phyloP scores from a whole-genome alignment of 768 basidiomycete genomes.

The Tephrocybe sp. region DNA sequence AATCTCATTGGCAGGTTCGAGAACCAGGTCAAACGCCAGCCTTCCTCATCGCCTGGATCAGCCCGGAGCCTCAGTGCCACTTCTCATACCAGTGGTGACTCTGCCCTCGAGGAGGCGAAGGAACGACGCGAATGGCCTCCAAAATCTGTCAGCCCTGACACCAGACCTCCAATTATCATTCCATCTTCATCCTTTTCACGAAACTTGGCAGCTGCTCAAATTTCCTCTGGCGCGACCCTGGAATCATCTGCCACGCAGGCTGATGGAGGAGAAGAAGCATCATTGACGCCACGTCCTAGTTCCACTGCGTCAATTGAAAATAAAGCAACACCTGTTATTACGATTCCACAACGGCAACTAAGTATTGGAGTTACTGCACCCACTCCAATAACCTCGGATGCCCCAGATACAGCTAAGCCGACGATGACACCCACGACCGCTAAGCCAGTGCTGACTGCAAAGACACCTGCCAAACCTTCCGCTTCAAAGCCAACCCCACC shows the following conservation, averaged over 20 bases:
- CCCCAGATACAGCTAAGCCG: slow-evolving; percentile 19
- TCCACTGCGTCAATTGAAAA: slow-evolving; percentile 21
- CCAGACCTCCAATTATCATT: slow-evolving; percentile 34
- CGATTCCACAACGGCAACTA: slow-evolving; percentile 6
- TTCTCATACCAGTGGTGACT: slow-evolving; percentile 63
- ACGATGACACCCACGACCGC: slow-evolving; percentile 16
- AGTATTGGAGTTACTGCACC: slow-evolving; percentile 8
- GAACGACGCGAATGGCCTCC: slow-evolving; percentile 82
- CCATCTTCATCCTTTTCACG: slow-evolving; percentile 34
- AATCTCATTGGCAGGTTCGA: slow-evolving; percentile 91
- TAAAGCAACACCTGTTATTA: slow-evolving; percentile 1
- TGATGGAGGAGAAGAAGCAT: slow-evolving; percentile 17
- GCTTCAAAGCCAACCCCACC: slow-evolving; percentile 9
- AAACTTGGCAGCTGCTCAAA: slow-evolving; percentile 28
- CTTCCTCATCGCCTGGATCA: slow-evolving; percentile 36
- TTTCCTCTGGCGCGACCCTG: slow-evolving; percentile 18
- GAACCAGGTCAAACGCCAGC: slow-evolving; percentile 69
- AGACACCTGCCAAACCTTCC: slow-evolving; percentile 15
- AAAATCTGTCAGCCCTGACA: slow-evolving; percentile 32
- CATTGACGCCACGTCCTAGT: slow-evolving; percentile 16
- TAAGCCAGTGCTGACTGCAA: slow-evolving; percentile 21
- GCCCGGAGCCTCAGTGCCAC: slow-evolving; percentile 66
- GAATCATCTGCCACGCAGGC: slow-evolving; percentile 20
- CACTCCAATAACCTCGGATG: slow-evolving; percentile 12
- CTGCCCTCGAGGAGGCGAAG: slow-evolving; percentile 62